A percentile compares a stretch with the other conserved stretches of the same genome.
Conservation (phyloP, 768 basidiomycete genomes). For the Trametes cubensis region DNA sequence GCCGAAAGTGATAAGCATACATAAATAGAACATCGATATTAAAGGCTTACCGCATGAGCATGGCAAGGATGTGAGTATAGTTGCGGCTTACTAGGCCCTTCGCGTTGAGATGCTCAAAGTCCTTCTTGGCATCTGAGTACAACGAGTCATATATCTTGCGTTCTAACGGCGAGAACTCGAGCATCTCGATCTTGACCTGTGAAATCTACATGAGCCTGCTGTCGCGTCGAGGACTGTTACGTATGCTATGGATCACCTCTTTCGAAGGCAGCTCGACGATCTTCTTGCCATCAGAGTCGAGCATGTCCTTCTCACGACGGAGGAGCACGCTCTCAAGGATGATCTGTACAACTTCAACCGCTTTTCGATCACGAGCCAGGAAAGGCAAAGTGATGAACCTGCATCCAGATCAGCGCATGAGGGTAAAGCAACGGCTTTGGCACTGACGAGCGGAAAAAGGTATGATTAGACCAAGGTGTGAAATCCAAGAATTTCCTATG, state of each 20-base stretch:
- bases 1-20: constrained; percentile 13
- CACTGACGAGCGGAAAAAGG: constrained; percentile 87
- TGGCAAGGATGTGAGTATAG: constrained; percentile 87
- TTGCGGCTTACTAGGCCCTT: constrained; percentile 81
- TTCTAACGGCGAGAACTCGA: constrained; percentile 83
- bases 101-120: constrained; percentile 78
- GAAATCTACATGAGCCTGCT: not conserved
- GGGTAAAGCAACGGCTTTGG: not conserved
- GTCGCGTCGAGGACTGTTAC: not conserved
- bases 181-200: constrained; percentile 66
- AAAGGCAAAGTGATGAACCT: constrained; percentile 94
- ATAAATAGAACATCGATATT: not conserved
- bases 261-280: constrained; percentile 91
- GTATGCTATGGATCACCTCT: constrained; percentile 48
- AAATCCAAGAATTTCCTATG: constrained; percentile 75
- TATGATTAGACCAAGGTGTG: constrained; percentile 78
- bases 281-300: constrained; percentile 78
- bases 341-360: constrained; percentile 92
- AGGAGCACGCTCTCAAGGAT: constrained; percentile 88
- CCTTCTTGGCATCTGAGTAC: constrained; percentile 74
- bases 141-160: constrained; percentile 88
- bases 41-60: constrained; percentile 81
- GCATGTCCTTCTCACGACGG: constrained; percentile 92
- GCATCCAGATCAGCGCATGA: constrained; percentile 1
- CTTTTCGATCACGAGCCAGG: constrained; percentile 86